Evolutionary conservation across 2,329 filamentous ascomycete species (phyloP).

Genomic region (Cytospora piceicola): DNA sequence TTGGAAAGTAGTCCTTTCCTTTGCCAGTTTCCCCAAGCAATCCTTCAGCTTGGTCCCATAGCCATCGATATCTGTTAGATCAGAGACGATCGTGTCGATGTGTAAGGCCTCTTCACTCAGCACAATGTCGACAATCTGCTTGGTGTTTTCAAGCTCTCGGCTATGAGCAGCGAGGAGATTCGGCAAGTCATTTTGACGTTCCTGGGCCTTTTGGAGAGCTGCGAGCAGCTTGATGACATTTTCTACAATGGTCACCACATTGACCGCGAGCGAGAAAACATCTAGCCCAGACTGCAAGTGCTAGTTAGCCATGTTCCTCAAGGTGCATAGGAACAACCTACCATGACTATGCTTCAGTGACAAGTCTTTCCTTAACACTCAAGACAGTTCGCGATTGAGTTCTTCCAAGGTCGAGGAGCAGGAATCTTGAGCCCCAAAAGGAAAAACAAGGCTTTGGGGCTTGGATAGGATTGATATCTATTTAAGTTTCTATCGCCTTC

Average conservation of each 20-base stretch:
- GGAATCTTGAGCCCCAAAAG: background rate
- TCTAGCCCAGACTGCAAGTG: background rate
- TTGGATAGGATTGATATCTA: background rate
- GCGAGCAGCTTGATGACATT: conserved; percentile 1
- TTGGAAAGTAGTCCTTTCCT: background rate
- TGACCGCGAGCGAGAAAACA: background rate
- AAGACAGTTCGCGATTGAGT: background rate
- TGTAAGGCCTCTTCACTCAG: background rate
- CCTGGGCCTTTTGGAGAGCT: background rate
- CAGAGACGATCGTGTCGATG: background rate
- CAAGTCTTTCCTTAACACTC: background rate
- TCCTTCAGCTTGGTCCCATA: background rate
- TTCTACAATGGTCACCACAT: conserved; percentile 4
- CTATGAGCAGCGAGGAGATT: background rate
- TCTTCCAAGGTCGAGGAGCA: background rate
- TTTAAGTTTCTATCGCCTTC: background rate
- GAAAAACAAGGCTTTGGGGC: background rate
- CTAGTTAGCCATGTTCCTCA: background rate
- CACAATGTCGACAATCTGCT: background rate
- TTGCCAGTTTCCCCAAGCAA: background rate
- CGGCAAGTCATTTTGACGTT: background rate
- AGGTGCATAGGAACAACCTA: background rate
- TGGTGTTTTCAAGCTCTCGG: background rate
- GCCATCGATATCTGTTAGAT: background rate
- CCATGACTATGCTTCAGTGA: background rate